These are phyloP conservation scores for Diaporthe vaccinii DNA, from an alignment of 2,329 filamentous ascomycete genomes.

Conservation along the genomic window DNA sequence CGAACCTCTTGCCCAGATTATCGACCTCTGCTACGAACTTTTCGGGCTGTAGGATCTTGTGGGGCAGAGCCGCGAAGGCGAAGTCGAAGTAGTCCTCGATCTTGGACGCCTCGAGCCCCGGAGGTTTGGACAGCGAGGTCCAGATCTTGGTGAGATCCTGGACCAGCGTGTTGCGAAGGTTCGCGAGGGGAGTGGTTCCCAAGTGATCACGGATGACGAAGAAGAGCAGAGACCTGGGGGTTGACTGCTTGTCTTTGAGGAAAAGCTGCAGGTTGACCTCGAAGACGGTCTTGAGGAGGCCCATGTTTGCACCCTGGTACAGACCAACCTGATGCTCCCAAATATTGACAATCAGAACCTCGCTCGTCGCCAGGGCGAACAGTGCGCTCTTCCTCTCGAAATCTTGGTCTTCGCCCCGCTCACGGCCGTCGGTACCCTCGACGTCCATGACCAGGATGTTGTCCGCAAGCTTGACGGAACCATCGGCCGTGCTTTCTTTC, in stretches of 20 bases:
- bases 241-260: slow-evolving; percentile 93
- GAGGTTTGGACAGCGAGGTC: slow-evolving; percentile 91
- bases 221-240: slow-evolving; percentile 91
- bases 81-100: slow-evolving; percentile 99
- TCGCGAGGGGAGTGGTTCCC: slow-evolving; percentile 89
- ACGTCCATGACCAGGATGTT: slow-evolving; percentile 99
- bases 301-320: slow-evolving; percentile 99
- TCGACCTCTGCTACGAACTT: slow-evolving; percentile 87
- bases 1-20: slow-evolving; percentile 85
- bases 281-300: slow-evolving; percentile 96
- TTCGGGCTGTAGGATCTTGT: slow-evolving; percentile 96
- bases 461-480: slow-evolving; percentile 81
- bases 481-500: slow-evolving; percentile 60
- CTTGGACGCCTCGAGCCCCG: slow-evolving; percentile 86
- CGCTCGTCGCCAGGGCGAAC: slow-evolving; percentile 96
- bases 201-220: slow-evolving; percentile 99
- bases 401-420: slow-evolving; percentile 97
- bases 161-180: slow-evolving; percentile 89
- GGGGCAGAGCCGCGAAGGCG: slow-evolving; percentile 93
- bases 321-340: slow-evolving; percentile 99
- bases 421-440: slow-evolving; percentile 95
- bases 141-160: slow-evolving; percentile 94
- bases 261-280: slow-evolving; percentile 98
- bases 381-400: slow-evolving; percentile 98
- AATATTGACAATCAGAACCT: slow-evolving; percentile 98